Evolutionary conservation across 106 monocot genomes (phyloP).

Genomic region (Platanthera zijinensis): DNA sequence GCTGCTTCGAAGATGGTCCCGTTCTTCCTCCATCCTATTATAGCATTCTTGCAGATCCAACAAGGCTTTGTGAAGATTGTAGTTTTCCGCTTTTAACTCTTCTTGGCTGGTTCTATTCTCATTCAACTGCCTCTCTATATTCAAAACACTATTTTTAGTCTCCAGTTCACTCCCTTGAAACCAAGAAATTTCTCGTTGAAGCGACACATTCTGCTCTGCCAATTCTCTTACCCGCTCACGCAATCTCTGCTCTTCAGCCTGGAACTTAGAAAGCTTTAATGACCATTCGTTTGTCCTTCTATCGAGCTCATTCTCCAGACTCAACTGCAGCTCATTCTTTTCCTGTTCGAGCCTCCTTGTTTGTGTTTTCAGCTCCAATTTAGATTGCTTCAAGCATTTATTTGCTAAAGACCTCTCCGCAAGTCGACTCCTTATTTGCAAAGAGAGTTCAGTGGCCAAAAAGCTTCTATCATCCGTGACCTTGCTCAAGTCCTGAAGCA

Average conservation of each 20-base stretch:
- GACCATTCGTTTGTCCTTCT: conserved; percentile 84
- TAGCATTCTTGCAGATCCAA: conserved; percentile 37
- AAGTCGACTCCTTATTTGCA: conserved; percentile 51
- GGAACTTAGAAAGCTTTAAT: conserved; percentile 61
- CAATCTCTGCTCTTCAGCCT: conserved; percentile 65
- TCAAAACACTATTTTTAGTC: conserved; percentile 23
- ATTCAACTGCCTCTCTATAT: conserved; percentile 40
- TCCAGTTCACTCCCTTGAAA: conserved; percentile 49
- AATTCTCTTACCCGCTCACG: conserved; percentile 74
- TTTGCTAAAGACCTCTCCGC: conserved; percentile 49
- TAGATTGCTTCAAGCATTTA: conserved; percentile 41
- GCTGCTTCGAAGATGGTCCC: conserved; percentile 30
- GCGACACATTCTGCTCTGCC: conserved; percentile 80
- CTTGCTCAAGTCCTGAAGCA: conserved; percentile 42
- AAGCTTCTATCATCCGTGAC: conserved; percentile 47
- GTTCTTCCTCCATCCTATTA: conserved; percentile 37
- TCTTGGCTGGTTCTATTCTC: conserved; percentile 36
- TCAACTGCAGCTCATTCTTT: conserved; percentile 59
- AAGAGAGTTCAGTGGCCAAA: conserved; percentile 54
- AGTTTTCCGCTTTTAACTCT: conserved; percentile 32
- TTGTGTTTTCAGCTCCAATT: conserved; percentile 46
- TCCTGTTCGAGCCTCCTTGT: conserved; percentile 77
- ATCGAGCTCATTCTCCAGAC: conserved; percentile 70
- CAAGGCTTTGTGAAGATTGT: conserved; percentile 33
- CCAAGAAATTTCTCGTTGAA: conserved; percentile 74